Base-by-base conservation (phyloP, 805 yeast species). In the Candida boidinii region DNA sequence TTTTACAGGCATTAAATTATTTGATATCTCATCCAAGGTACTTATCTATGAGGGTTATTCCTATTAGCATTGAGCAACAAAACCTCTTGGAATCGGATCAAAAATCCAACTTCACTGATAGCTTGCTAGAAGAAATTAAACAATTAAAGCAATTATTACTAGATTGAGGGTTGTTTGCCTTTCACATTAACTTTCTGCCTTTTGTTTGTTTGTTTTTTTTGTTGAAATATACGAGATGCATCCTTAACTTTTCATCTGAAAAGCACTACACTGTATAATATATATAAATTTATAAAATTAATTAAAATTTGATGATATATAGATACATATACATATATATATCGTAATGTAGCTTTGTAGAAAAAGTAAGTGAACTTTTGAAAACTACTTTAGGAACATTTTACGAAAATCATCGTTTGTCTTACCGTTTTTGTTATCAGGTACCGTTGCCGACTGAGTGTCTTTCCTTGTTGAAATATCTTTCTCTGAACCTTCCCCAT, bases 1-100 rank as follows among this genome's bases (percentile, higher is more conserved):
- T 88, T 39, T 60, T 66, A 4, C 73, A 67, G 27, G 73, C 79
- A 9, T 58, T 87, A 36, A 79, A 73, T 35, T 83, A 85, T 43
- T 64, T 88, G 26, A 64, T 85, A 39, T 79, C 88, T 18, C 96
- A 88, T 56, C 95, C 95, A 11, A 86, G 85, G 53, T 87, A 77
- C 44, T 60, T 88, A 39, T 68, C 82, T 5, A 71, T 88, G 5
- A 62, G 92, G 43, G 66, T 83, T 4, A 64, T 70, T 2, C 73
- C 88, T 3, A 68, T 79, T 3, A 70, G 78, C 10, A 30, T 62
- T 2, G 90, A 81, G 29, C 92, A 83, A 43, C 81, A 74, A 45
- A 64, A 70, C 26, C 41, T 71, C 7, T 54, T 75, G 24, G 78
- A 74, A 35, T 39, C 51, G 7, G 76, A 70, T 4, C 73, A 56